These are phyloP conservation scores for Candida gigantensis DNA, from an alignment of 1,139 yeast genomes.

Conservation along the genomic window DNA sequence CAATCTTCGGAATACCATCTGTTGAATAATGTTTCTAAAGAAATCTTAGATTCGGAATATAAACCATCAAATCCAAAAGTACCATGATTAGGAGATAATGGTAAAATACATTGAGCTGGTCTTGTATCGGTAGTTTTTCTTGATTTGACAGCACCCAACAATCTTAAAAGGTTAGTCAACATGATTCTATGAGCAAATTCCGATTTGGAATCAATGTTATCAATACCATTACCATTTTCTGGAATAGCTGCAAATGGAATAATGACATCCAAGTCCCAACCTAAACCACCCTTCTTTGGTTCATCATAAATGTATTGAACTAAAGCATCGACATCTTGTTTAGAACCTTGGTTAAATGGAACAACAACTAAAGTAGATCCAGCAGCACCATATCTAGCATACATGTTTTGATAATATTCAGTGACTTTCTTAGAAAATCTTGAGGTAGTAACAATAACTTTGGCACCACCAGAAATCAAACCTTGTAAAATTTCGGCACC, in stretches of 20 bases:
- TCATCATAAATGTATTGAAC: slow-evolving; percentile 84
- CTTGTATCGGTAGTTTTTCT: slow-evolving; percentile 90
- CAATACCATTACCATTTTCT: slow-evolving; percentile 95
- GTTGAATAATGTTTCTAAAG: slow-evolving; percentile 93
- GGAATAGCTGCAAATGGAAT: slow-evolving; percentile 99
- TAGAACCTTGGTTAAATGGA: slow-evolving; percentile 98
- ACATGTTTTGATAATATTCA: slow-evolving; percentile 91
- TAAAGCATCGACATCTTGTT: slow-evolving; percentile 86
- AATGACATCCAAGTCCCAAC: slow-evolving; percentile 96
- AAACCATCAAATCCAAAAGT: slow-evolving; percentile 97
- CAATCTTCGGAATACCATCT: slow-evolving; percentile 99
- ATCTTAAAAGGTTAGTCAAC: slow-evolving; percentile 92
- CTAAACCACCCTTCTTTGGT: slow-evolving; percentile 83
- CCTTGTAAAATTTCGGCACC: slow-evolving; percentile 98
- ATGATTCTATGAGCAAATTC: slow-evolving; percentile 98
- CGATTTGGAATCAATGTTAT: slow-evolving; percentile 88
- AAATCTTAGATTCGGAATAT: slow-evolving; percentile 94
- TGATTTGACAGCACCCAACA: slow-evolving; percentile 85
- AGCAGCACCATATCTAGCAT: slow-evolving; percentile 87
- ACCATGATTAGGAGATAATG: slow-evolving; percentile 98
- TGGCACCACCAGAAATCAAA: slow-evolving; percentile 95
- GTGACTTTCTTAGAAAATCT: slow-evolving; percentile 93
- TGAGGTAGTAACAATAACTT: slow-evolving; percentile 93
- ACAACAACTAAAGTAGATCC: slow-evolving; percentile 93
- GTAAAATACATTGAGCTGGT: slow-evolving; percentile 96